A percentile compares a stretch with the other conserved stretches of the same genome.
Conservation (phyloP, 805 yeast species). For the Pichia kluyveri region DNA sequence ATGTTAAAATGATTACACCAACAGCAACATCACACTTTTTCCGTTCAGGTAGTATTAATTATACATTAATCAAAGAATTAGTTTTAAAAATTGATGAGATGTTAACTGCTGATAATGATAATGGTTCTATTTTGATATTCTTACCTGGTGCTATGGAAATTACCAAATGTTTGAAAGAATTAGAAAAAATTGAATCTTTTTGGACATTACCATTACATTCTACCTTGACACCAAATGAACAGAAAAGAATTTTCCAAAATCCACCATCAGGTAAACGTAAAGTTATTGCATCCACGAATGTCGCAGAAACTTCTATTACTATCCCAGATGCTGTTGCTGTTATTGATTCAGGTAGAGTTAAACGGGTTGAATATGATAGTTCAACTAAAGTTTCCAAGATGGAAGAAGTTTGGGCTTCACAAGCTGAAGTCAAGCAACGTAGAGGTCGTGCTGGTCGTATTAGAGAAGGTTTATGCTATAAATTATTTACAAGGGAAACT, state of each 20-base stretch:
- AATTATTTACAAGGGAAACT: constrained; percentile 59
- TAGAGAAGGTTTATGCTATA: constrained; percentile 71
- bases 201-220: constrained; percentile 77
- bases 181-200: constrained; percentile 18
- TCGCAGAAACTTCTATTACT: constrained; percentile 96
- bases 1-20: constrained; percentile 39
- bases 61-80: constrained; percentile 55
- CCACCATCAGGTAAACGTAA: constrained; percentile 55
- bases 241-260: constrained; percentile 57
- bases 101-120: constrained; percentile 30
- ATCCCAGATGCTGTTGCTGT: constrained; percentile 93
- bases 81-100: constrained; percentile 44
- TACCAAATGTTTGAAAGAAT: constrained; percentile 45
- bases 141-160: constrained; percentile 91
- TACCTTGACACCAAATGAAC: constrained; percentile 75
- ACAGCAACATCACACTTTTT: constrained; percentile 60
- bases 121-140: constrained; percentile 77
- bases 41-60: constrained; percentile 60
- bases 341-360: constrained; percentile 80
- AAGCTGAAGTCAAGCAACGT: constrained; percentile 84
- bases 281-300: constrained; percentile 82
- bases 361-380: constrained; percentile 64
- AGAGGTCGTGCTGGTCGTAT: constrained; percentile 99
- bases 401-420: constrained; percentile 78
- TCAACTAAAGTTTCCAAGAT: constrained; percentile 59